Evolutionary conservation across 306 rosid species (phyloP).

Genomic region (Cotoneaster glaucophyllus): DNA sequence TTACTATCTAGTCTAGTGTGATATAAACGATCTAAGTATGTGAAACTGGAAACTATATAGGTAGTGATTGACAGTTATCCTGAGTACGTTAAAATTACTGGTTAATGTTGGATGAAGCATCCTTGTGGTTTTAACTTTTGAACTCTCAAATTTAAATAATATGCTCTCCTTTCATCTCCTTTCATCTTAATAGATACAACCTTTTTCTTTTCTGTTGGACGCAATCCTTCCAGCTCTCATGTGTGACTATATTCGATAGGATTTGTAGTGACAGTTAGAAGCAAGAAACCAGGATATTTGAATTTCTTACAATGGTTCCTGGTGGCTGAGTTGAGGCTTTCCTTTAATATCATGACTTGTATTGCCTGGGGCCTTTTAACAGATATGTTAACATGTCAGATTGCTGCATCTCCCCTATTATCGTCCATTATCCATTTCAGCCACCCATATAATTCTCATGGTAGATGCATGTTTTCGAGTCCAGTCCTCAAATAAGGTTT

Average conservation of each 20-base stretch:
- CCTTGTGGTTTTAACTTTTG: neutral
- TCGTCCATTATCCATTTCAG: neutral
- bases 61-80: too few relatives aligned
- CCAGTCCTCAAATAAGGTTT: neutral
- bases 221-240: neutral
- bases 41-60: neutral
- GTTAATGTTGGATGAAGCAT: neutral
- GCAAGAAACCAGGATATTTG: too few relatives aligned
- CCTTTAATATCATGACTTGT: neutral
- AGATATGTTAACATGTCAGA: neutral
- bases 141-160: neutral
- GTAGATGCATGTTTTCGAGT: neutral
- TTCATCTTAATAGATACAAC: neutral
- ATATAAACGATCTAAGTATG: neutral
- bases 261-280: neutral
- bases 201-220: neutral
- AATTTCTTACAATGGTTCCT: neutral
- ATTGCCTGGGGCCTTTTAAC: neutral
- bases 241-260: too few relatives aligned
- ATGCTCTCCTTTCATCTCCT: neutral
- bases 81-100: neutral
- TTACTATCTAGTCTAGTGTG: neutral
- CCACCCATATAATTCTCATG: neutral
- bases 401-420: constrained; percentile 1
- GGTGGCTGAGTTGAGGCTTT: neutral